Base-by-base conservation (phyloP, 2,329 filamentous ascomycete genomes). In the Cordyceps sp. region DNA sequence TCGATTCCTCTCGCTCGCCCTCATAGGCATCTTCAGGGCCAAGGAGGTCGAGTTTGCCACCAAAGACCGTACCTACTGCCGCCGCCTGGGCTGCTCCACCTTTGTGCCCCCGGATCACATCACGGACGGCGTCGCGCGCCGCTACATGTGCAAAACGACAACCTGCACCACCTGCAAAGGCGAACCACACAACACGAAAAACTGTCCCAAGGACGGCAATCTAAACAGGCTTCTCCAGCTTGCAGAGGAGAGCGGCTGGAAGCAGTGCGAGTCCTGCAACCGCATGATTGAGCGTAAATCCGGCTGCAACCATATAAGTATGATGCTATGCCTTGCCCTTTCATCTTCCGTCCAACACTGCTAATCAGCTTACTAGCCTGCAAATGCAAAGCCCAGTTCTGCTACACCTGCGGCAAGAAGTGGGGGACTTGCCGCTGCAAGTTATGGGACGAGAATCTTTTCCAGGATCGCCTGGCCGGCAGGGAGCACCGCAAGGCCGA, bases 251-350 rank as follows among this genome's bases (percentile, higher is more conserved):
- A 46, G 64, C 4, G 54, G 57, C 1, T 75, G 69, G 69, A 59
- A 66, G 43, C 50, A 58, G 3, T 75, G 70, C 36, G 45, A 42
- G 4, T 34, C 38, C 0, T 75, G 70, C 39, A 40, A 38, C 3
- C 36, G 50, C 1, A 23, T 74, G 10, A 54, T 75, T 0, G 66
- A 72, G 45, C 46, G 69, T 0, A 20, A 43, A 0, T 14, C 23
- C 1, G 69, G 70, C 2, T 74, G 70, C 36, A 54, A 65, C 31
- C 69, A 74, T 31, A 73, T 74, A 4, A 66, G 69, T 73, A 39
- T 43, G 63, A n/a, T n/a, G n/a, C n/a, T n/a, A n/a, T n/a, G n/a
- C n/a, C 60, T 6, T 30, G 8, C 15, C 21, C 18, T 15, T 20
- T n/a, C n/a, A n/a, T n/a, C n/a, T n/a, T n/a, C n/a, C n/a, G n/a